A percentile compares a stretch with the other conserved stretches of the same genome.
Evolutionary conservation across 495 filamentous ascomycete genomes (phyloP).

Genomic region (Aspergillus baeticus): DNA sequence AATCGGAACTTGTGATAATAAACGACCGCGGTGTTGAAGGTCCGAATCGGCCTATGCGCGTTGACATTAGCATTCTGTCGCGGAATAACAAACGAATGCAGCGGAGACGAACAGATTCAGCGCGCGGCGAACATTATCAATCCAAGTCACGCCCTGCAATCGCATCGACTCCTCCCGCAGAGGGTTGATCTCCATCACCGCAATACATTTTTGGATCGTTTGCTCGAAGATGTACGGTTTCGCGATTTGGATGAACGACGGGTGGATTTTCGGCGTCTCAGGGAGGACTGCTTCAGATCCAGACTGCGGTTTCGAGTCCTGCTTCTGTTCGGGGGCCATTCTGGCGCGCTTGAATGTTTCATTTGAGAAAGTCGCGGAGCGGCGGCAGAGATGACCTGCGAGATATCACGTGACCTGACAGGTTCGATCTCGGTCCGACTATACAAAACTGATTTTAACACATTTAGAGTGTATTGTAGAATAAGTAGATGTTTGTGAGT

Average conservation of each 20-base stretch:
- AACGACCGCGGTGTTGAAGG: conserved; percentile 77
- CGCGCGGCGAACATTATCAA: conserved; percentile 71
- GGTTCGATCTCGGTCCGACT: too few species aligned
- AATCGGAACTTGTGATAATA: conserved; percentile 91
- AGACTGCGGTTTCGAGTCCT: conserved; percentile 15
- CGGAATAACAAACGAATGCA: too few species aligned
- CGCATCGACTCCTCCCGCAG: conserved; percentile 67
- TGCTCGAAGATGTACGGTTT: conserved; percentile 67
- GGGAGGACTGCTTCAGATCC: conserved; percentile 17
- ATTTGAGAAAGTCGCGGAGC: not conserved
- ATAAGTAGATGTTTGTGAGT: too few species aligned
- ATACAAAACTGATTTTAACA: too few species aligned
- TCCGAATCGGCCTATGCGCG: conserved; percentile 70
- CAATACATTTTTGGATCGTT: conserved; percentile 57
- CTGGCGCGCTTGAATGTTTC: not conserved
- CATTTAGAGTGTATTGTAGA: too few species aligned
- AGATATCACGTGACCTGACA: not conserved
- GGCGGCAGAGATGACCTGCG: not conserved
- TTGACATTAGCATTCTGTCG: not conserved
- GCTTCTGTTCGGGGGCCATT: conserved; percentile 27
- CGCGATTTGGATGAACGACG: conserved; percentile 69
- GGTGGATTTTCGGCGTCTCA: conserved; percentile 56
- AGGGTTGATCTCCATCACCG: conserved; percentile 51
- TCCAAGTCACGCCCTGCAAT: conserved; percentile 75
- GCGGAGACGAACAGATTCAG: conserved; percentile 61